These are phyloP conservation scores for Hyaloraphidium curvatum DNA, from an alignment of 192 early-diverging fungal genomes.

Conservation along the genomic window DNA sequence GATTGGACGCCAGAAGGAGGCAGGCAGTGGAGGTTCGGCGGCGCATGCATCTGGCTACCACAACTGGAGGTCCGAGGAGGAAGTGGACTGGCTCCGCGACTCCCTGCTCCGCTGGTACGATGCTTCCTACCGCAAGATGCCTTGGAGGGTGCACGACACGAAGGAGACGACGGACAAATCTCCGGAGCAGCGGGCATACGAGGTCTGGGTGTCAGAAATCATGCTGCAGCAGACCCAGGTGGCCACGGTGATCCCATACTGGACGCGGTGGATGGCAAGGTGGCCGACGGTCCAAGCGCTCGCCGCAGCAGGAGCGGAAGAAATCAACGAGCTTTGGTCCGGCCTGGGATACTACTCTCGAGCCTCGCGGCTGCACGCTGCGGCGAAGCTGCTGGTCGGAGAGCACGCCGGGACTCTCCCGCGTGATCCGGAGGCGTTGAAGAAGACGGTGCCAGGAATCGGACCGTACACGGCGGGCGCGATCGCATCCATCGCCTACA, in stretches of 20 bases:
- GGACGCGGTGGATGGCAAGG: conserved; percentile 39
- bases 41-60: not conserved
- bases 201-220: conserved; percentile 63
- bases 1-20: no score
- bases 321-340: not conserved
- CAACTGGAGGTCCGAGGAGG: not conserved
- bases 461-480: conserved; percentile 50
- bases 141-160: not conserved
- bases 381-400: conserved; percentile 32
- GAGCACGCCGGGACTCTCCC: not conserved
- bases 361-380: conserved; percentile 43
- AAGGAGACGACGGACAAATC: not conserved
- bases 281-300: conserved; percentile 55
- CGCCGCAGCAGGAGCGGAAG: conserved; percentile 37
- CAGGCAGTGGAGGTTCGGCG: no score
- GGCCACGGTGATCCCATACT: conserved; percentile 46
- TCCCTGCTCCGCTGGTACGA: not conserved
- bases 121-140: not conserved
- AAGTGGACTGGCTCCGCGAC: not conserved
- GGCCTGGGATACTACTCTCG: conserved; percentile 65
- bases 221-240: conserved; percentile 73
- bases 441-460: conserved; percentile 41
- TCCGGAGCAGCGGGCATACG: not conserved
- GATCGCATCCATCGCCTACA: conserved; percentile 47
- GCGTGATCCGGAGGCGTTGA: conserved; percentile 10